Evolutionary conservation across 768 basidiomycete species (phyloP).

Genomic region (Lactifluus subvellereus): DNA sequence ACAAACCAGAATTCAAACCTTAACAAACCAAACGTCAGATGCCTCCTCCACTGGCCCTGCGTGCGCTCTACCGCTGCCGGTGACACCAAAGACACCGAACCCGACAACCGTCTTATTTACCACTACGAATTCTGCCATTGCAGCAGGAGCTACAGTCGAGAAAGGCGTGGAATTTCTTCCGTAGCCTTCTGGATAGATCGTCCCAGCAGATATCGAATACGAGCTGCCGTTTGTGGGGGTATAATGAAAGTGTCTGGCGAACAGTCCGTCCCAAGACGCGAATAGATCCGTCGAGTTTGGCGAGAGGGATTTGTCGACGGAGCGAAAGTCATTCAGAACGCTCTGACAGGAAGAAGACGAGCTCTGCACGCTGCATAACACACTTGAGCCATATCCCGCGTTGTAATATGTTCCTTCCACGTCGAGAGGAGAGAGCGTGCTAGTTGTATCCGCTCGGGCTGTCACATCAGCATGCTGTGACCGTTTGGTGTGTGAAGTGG

Average conservation of each 20-base stretch:
- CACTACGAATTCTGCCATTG: neutral
- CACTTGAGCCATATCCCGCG: neutral
- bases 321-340: conserved; percentile 5
- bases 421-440: neutral
- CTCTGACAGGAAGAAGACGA: conserved; percentile 2
- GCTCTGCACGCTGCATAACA: conserved; percentile 7
- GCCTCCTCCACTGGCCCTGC: neutral
- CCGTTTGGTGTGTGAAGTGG: neutral
- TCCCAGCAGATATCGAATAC: neutral
- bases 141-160: neutral
- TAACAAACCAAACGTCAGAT: conserved; percentile 13
- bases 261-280: neutral
- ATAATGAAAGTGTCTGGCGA: neutral
- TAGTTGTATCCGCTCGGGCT: neutral
- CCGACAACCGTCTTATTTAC: neutral
- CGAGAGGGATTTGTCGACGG: neutral
- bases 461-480: neutral
- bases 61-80: neutral
- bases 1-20: neutral
- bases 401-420: conserved; percentile 6
- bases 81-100: neutral
- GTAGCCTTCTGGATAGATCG: conserved; percentile 13
- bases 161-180: conserved; percentile 14
- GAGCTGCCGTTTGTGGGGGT: neutral
- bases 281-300: conserved; percentile 7